Evolutionary conservation across 257 asterid genomes (phyloP), one percentile per base, ranked within the genome.

Genomic region (Cruciata laevipes): DNA sequence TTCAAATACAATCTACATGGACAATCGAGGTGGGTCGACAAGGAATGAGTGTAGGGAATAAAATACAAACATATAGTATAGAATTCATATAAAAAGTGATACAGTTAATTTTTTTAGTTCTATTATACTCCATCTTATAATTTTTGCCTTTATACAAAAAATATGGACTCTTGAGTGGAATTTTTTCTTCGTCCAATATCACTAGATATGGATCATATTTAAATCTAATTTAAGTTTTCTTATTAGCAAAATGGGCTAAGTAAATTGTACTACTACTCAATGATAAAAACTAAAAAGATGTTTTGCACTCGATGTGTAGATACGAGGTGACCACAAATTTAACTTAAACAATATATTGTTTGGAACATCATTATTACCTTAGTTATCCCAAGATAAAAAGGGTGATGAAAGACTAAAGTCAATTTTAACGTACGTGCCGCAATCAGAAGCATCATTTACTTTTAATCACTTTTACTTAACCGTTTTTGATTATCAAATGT

Each of bases 401-500:
- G 32, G 12, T 20, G 21, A 23, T 58, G 33, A 25, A 27, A 24
- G 61, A 56, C 31, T 23, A 58, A 30, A 58, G 63, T 25, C 63
- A 58, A 3, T 58, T 24, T 14, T 58, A 58, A 25, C 63, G 63
- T 58, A 58, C 63, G 63, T 58, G 63, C 63, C 37, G 63, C 63
- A 58, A 58, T 58, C 25, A 58, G 63, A 58, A 58, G 13, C 32
- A 23, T 58, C 35, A 58, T 58, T 58, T n/a, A 53, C 55, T 17
- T 38, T 14, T 24, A 58, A 56, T 21, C 61, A 56, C 61, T 58
- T 58, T 24, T 8, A 57, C 61, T 57, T 24, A 47, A 57, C 62
- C 35, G 62, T 24, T 57, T 7, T 24, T 7, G 16, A 47, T 47
- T 47, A 25, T 57, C 18, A 25, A 16, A 14, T 24, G 62, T 24